A percentile compares a stretch with the other conserved stretches of the same genome.
These are phyloP conservation scores for Aureobasidium melanogenum DNA, from an alignment of 2,329 filamentous ascomycete species.

Conservation along the genomic window DNA sequence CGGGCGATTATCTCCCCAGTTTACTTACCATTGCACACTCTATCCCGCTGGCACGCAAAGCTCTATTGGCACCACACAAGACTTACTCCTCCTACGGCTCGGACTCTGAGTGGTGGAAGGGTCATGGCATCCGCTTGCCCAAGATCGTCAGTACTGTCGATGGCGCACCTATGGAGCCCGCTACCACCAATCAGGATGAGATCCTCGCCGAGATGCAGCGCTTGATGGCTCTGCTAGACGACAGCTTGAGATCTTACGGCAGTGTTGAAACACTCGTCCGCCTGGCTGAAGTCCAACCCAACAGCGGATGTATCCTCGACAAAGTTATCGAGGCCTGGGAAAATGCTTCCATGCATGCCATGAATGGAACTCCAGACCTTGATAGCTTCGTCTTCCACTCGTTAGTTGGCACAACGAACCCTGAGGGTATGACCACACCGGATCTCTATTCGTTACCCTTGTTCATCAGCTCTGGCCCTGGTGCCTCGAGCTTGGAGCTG, in stretches of 20 bases:
- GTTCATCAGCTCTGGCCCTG: conserved; percentile 14
- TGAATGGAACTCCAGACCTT: background rate
- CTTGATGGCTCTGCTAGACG: conserved; percentile 52
- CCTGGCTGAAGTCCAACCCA: conserved; percentile 19
- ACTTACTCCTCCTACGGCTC: conserved; percentile 44
- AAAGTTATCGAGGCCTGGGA: conserved; percentile 20
- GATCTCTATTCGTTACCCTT: conserved; percentile 14
- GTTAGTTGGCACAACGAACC: conserved; percentile 17
- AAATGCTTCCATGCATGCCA: conserved; percentile 13
- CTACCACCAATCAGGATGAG: conserved; percentile 31
- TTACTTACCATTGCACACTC: conserved; percentile 54
- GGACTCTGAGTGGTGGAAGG: conserved; percentile 55
- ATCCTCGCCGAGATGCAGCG: conserved; percentile 51
- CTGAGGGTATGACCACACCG: conserved; percentile 17
- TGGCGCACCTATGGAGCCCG: conserved; percentile 20
- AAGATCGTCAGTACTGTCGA: conserved; percentile 40
- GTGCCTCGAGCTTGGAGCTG: conserved; percentile 27
- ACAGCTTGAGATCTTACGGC: conserved; percentile 49
- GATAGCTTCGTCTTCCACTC: conserved; percentile 21
- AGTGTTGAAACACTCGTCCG: conserved; percentile 44
- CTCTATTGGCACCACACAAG: conserved; percentile 42
- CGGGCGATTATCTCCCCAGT: conserved; percentile 46
- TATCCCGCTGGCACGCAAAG: conserved; percentile 50
- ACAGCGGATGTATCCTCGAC: conserved; percentile 1
- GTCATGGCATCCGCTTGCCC: conserved; percentile 41